phyloP scores from a whole-genome alignment of 2,329 filamentous ascomycete species.

The Trichoderma simmonsii region DNA sequence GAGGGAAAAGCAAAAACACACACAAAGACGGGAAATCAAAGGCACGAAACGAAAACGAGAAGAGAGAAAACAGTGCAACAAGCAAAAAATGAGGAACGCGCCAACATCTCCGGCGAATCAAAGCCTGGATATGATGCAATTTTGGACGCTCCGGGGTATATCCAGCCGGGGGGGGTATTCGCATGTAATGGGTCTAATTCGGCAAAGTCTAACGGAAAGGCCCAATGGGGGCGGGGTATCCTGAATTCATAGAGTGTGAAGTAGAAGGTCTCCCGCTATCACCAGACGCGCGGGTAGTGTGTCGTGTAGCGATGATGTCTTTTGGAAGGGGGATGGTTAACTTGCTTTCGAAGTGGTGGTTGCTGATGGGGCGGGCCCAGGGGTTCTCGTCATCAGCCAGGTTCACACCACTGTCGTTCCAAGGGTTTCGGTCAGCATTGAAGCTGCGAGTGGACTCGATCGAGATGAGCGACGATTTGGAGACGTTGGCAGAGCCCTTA shows the following conservation, averaged over 20 bases:
- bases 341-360: slow-evolving; percentile 63
- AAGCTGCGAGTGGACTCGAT: slow-evolving; percentile 92
- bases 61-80: not conserved
- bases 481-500: slow-evolving; percentile 86
- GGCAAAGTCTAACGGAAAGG: slow-evolving; percentile 74
- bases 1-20: slow-evolving; percentile 19
- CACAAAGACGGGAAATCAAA: slow-evolving; percentile 22
- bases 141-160: slow-evolving; percentile 61
- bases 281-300: slow-evolving; percentile 78
- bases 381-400: slow-evolving; percentile 81
- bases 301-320: slow-evolving; percentile 77
- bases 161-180: slow-evolving; percentile 60
- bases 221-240: slow-evolving; percentile 91
- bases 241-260: slow-evolving; percentile 92
- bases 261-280: slow-evolving; percentile 91
- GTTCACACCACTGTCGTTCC: slow-evolving; percentile 97
- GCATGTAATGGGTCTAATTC: slow-evolving; percentile 47
- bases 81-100: slow-evolving; percentile 12
- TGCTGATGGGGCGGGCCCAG: slow-evolving; percentile 63
- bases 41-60: slow-evolving; percentile 20
- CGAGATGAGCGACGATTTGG: slow-evolving; percentile 92
- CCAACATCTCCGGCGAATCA: slow-evolving; percentile 26
- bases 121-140: slow-evolving; percentile 38
- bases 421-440: slow-evolving; percentile 89
- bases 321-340: slow-evolving; percentile 66